Evolutionary conservation across 1,284 basidiomycete species (phyloP).

Genomic region (Marasmius oreades): DNA sequence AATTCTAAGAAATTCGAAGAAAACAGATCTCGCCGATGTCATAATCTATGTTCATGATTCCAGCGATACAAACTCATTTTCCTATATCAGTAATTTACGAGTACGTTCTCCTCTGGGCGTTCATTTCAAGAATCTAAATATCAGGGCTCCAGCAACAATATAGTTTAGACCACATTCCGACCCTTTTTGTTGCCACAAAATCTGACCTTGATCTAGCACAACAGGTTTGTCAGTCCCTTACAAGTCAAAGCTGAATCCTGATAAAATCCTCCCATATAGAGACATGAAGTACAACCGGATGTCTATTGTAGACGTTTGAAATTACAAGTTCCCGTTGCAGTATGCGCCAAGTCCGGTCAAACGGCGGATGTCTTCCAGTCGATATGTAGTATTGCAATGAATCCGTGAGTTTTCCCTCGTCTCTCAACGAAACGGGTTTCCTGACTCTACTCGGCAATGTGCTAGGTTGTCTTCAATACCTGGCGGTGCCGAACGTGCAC

Average conservation of each 20-base stretch:
- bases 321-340: slow-evolving; percentile 86
- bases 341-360: slow-evolving; percentile 83
- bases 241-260: slow-evolving; percentile 9
- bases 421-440: background rate
- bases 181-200: slow-evolving; percentile 97
- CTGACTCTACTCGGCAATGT: slow-evolving; percentile 10
- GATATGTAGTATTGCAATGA: slow-evolving; percentile 81
- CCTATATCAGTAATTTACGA: slow-evolving; percentile 94
- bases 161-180: slow-evolving; percentile 89
- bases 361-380: slow-evolving; percentile 88
- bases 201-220: slow-evolving; percentile 95
- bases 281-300: slow-evolving; percentile 98
- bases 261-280: slow-evolving; percentile 36
- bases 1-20: slow-evolving; percentile 84
- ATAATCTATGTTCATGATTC: slow-evolving; percentile 97
- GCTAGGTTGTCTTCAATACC: slow-evolving; percentile 56
- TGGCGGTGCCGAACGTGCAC: slow-evolving; percentile 70
- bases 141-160: slow-evolving; percentile 81
- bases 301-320: slow-evolving; percentile 88
- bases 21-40: slow-evolving; percentile 89
- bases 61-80: slow-evolving; percentile 98
- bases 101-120: slow-evolving; percentile 41
- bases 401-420: slow-evolving; percentile 57
- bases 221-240: slow-evolving; percentile 52
- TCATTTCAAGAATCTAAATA: slow-evolving; percentile 6